Conservation (phyloP, 345 rosid species). For the Excoecaria agallocha region DNA sequence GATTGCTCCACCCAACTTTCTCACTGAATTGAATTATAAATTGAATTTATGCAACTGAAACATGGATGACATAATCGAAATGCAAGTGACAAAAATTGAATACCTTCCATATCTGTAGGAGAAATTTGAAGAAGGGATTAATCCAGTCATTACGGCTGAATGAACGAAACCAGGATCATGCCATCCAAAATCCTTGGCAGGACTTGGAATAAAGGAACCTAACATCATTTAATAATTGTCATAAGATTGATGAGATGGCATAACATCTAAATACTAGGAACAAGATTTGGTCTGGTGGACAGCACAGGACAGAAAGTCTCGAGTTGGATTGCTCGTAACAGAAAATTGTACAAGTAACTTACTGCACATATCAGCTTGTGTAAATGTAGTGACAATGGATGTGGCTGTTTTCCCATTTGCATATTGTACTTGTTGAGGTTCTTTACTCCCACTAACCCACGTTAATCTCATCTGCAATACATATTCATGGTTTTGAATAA, state of each 20-base stretch:
- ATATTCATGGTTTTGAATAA: too few relatives aligned
- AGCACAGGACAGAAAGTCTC: too few relatives aligned
- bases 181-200: conserved; percentile 81
- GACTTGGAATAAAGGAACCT: conserved; percentile 45
- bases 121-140: conserved; percentile 42
- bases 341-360: conserved; percentile 15
- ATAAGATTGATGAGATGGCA: too few relatives aligned
- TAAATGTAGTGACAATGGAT: conserved; percentile 50
- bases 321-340: too few relatives aligned
- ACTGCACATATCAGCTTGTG: conserved; percentile 61
- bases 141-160: conserved; percentile 59
- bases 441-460: conserved; percentile 62
- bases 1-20: conserved; percentile 56
- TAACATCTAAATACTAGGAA: too few relatives aligned
- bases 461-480: conserved; percentile 57
- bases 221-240: too few relatives aligned
- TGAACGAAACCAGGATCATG: conserved; percentile 75
- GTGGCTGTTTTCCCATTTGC: conserved; percentile 39
- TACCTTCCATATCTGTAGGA: conserved; percentile 66
- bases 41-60: too few relatives aligned
- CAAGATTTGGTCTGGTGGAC: too few relatives aligned
- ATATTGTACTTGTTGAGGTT: conserved; percentile 49
- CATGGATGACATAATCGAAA: too few relatives aligned
- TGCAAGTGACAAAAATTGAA: too few relatives aligned
- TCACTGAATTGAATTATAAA: conserved; percentile 32